phyloP scores from a whole-genome alignment of 139 green algal genomes.

The Mesostigma viride region DNA sequence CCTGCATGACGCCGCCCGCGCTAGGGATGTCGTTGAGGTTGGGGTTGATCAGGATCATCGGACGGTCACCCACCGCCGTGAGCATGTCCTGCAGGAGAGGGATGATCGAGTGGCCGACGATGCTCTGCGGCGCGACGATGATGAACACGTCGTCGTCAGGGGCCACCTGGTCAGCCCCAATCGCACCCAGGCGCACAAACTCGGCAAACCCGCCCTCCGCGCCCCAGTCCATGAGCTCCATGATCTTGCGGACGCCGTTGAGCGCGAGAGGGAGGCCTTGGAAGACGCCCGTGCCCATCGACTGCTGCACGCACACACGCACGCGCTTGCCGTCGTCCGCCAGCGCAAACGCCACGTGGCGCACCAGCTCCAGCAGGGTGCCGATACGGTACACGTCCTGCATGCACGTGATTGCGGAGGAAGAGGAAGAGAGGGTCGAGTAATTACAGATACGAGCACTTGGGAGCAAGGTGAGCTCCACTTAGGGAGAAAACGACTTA shows the following conservation, averaged over 20 bases:
- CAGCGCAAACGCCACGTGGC: slow-evolving; percentile 55
- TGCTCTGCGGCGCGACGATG: slow-evolving; percentile 52
- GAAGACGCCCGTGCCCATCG: slow-evolving; percentile 71
- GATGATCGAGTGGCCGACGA: slow-evolving; percentile 57
- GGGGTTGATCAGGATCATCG: slow-evolving; percentile 41
- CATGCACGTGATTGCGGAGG: no score
- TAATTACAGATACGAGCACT: no score
- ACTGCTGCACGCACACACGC: slow-evolving; percentile 35
- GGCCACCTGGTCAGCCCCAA: slow-evolving; percentile 33
- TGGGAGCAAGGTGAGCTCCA: no score
- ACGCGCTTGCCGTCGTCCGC: slow-evolving; percentile 55
- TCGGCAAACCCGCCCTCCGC: slow-evolving; percentile 32
- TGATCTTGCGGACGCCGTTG: slow-evolving; percentile 45
- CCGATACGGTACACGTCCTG: slow-evolving; percentile 55
- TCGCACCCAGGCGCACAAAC: slow-evolving; percentile 48
- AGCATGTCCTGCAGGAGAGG: slow-evolving; percentile 34
- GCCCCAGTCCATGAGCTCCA: slow-evolving; percentile 76
- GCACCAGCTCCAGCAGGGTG: slow-evolving; percentile 65
- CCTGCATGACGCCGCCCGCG: slow-evolving; percentile 34
- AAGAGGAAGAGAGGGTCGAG: no score
- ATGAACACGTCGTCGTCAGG: slow-evolving; percentile 33
- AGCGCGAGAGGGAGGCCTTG: slow-evolving; percentile 57
- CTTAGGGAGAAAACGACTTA: no score
- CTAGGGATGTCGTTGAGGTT: slow-evolving; percentile 37
- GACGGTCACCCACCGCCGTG: slow-evolving; percentile 21